A percentile compares a stretch with the other conserved stretches of the same genome.
phyloP scores from a whole-genome alignment of 2,329 filamentous ascomycete genomes.

The Aspergillus novoparasiticus region DNA sequence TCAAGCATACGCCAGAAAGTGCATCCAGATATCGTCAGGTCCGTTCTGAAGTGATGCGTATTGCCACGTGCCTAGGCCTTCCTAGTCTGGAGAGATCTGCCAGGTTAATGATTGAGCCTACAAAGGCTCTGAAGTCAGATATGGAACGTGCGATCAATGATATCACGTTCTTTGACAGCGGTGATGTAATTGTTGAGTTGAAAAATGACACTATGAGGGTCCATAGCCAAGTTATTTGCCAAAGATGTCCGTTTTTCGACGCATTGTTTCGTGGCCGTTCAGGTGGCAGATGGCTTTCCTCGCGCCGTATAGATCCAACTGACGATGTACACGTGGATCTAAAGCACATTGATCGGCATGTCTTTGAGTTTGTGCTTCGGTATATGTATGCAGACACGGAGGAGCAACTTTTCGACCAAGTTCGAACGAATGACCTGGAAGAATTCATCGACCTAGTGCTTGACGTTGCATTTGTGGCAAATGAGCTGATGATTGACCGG shows the following conservation, averaged over 20 bases:
- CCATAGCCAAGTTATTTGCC: conserved; percentile 78
- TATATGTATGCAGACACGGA: conserved; percentile 85
- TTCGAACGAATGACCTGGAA: conserved; percentile 71
- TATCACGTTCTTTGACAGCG: conserved; percentile 71
- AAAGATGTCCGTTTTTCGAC: conserved; percentile 88
- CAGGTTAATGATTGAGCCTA: conserved; percentile 70
- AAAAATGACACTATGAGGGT: conserved; percentile 68
- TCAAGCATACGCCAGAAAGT: conserved; percentile 64
- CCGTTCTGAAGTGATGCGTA: conserved; percentile 81
- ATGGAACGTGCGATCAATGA: conserved; percentile 71
- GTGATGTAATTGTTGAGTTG: conserved; percentile 78
- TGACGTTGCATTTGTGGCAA: conserved; percentile 85
- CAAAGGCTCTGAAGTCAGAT: conserved; percentile 67
- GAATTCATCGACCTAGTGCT: conserved; percentile 87
- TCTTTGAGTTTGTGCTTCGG: conserved; percentile 77
- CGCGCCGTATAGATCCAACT: conserved; percentile 56
- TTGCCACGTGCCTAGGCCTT: conserved; percentile 73
- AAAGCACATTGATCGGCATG: conserved; percentile 71
- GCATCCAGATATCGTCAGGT: conserved; percentile 77
- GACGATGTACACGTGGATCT: conserved; percentile 73
- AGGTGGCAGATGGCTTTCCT: conserved; percentile 78
- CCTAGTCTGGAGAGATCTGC: conserved; percentile 73
- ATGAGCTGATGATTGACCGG: conserved; percentile 93
- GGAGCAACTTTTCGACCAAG: conserved; percentile 76
- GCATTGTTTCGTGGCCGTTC: conserved; percentile 88